phyloP scores from a whole-genome alignment of 192 early-diverging fungal species.

The Coemansia sp. region DNA sequence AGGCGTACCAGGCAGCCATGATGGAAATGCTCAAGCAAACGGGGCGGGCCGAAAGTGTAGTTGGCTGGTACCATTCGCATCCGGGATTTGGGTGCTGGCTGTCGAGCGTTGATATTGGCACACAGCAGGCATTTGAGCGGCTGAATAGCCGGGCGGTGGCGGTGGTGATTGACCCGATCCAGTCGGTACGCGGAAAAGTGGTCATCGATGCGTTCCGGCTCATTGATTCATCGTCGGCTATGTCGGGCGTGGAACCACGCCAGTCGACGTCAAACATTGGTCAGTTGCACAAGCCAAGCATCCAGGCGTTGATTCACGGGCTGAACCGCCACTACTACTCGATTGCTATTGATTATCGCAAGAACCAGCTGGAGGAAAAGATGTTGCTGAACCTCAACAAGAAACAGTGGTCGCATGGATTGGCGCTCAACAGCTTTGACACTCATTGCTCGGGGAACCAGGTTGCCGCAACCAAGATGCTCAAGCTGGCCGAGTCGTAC shows the following conservation, averaged over 20 bases:
- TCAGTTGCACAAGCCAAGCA: conserved; percentile 94
- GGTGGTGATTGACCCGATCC: conserved; percentile 98
- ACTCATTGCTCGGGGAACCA: conserved; percentile 83
- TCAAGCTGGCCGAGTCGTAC: conserved; percentile 85
- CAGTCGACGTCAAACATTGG: conserved; percentile 99
- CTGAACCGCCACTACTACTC: conserved; percentile 99
- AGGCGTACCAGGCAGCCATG: conserved; percentile 99
- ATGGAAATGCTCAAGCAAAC: conserved; percentile 99
- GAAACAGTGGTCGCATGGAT: conserved; percentile 98
- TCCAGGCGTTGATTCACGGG: conserved; percentile 97
- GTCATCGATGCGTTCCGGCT: conserved; percentile 99
- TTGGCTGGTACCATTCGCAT: conserved; percentile 99
- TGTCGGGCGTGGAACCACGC: conserved; percentile 89
- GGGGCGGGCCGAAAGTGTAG: conserved; percentile 97
- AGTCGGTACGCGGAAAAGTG: conserved; percentile 99
- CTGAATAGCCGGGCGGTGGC: conserved; percentile 93
- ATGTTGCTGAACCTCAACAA: conserved; percentile 99
- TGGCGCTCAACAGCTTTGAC: conserved; percentile 79
- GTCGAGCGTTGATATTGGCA: conserved; percentile 98
- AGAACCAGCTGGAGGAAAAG: conserved; percentile 99
- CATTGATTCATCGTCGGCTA: conserved; percentile 84
- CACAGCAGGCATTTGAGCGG: conserved; percentile 96
- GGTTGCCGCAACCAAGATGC: conserved; percentile 84
- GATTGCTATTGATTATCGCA: conserved; percentile 98
- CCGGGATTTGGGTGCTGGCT: conserved; percentile 99